These are phyloP conservation scores for Lepidium campestre DNA, from an alignment of 441 rosid species.

Conservation along the genomic window DNA sequence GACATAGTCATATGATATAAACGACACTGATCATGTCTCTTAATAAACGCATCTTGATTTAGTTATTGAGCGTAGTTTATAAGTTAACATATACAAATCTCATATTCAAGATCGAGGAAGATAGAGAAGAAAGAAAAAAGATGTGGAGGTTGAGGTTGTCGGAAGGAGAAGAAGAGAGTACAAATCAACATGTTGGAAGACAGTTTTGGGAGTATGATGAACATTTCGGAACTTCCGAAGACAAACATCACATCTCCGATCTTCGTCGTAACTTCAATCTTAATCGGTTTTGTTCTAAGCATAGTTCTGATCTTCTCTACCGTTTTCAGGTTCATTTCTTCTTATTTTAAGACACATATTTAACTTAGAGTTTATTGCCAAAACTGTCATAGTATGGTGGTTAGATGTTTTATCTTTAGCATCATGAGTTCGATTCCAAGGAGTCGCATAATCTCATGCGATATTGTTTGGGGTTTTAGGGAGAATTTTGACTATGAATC, in stretches of 20 bases:
- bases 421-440: no score
- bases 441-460: no score
- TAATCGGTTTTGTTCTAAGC: constrained; percentile 36
- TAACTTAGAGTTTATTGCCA: no score
- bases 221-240: constrained; percentile 30
- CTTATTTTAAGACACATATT: no score
- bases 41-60: background rate
- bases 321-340: constrained; percentile 43
- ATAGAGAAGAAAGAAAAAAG: background rate
- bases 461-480: no score
- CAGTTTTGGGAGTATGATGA: constrained; percentile 65
- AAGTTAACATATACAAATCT: no score
- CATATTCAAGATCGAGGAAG: background rate
- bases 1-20: no score
- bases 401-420: no score
- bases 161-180: constrained; percentile 38
- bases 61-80: background rate
- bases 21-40: background rate
- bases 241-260: constrained; percentile 29
- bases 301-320: constrained; percentile 52
- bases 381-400: no score
- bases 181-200: constrained; percentile 50
- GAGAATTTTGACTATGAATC: no score
- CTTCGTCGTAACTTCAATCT: constrained; percentile 30
- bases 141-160: constrained; percentile 77